Conservation (phyloP, 805 yeast species). For the Zygotorulaspora chibaensis region DNA sequence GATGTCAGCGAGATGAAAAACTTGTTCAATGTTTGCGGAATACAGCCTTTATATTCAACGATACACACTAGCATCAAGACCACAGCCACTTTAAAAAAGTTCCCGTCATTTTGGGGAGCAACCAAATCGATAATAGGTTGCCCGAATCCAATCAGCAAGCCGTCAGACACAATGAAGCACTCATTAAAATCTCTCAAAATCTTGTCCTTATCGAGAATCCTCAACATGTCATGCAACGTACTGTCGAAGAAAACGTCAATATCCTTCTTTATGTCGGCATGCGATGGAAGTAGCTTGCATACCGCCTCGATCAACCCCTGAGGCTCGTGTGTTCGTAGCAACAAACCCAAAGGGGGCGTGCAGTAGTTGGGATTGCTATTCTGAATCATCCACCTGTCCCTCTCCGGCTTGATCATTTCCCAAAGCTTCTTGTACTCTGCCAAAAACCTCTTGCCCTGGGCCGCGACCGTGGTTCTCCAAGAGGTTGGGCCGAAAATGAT, state of each 20-base stretch:
- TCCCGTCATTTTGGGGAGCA: slow-evolving; percentile 17
- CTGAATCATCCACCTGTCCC: slow-evolving; percentile 15
- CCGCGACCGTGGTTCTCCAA: slow-evolving; percentile 21
- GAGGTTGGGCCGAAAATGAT: slow-evolving; percentile 32
- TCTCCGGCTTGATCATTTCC: slow-evolving; percentile 23
- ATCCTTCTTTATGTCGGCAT: slow-evolving; percentile 9
- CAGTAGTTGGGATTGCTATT: background rate
- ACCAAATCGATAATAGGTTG: slow-evolving; percentile 5
- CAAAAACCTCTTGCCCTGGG: slow-evolving; percentile 18
- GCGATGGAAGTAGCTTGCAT: slow-evolving; percentile 15
- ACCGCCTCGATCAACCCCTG: slow-evolving; percentile 8
- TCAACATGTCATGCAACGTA: slow-evolving; percentile 17
- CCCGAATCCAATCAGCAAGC: slow-evolving; percentile 3
- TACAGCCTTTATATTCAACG: slow-evolving; percentile 13
- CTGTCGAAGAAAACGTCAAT: slow-evolving; percentile 16
- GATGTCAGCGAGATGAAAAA: slow-evolving; percentile 23
- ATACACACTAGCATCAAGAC: slow-evolving; percentile 21
- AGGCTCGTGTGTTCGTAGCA: slow-evolving; percentile 4
- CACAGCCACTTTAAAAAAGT: slow-evolving; percentile 25
- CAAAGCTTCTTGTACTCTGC: slow-evolving; percentile 22
- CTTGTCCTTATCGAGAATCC: slow-evolving; percentile 18
- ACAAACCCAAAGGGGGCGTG: slow-evolving; percentile 1
- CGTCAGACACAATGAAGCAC: slow-evolving; percentile 9
- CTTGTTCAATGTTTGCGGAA: slow-evolving; percentile 18
- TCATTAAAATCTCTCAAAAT: slow-evolving; percentile 14